Percentiles rank a stretch among this genome's conserved stretches.
phyloP scores from a whole-genome alignment of 257 asterid genomes.

The Verbascum thapsus region DNA sequence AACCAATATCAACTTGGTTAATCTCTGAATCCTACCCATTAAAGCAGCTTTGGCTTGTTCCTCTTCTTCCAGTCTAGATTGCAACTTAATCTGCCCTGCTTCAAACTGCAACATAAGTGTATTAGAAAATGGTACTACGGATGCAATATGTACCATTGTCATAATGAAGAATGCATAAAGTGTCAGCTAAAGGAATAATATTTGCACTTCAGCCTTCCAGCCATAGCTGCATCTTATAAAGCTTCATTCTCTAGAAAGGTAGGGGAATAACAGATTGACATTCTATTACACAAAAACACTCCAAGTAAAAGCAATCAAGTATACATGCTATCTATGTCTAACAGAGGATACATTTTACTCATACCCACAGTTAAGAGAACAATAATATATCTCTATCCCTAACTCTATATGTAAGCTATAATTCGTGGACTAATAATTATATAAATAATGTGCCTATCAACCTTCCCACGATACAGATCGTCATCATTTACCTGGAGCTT shows the following conservation, averaged over 20 bases:
- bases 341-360: conserved; percentile 10
- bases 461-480: conserved; percentile 2
- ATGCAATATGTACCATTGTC: conserved; percentile 18
- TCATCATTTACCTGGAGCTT: conserved; percentile 64
- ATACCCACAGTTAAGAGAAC: conserved; percentile 4
- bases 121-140: conserved; percentile 22
- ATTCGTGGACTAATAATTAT: neutral
- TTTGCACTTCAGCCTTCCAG: conserved; percentile 6
- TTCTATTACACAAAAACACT: conserved; percentile 5
- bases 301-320: conserved; percentile 3
- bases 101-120: conserved; percentile 59
- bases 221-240: neutral
- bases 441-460: conserved; percentile 12
- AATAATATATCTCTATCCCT: conserved; percentile 1
- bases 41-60: conserved; percentile 90
- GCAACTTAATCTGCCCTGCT: conserved; percentile 83
- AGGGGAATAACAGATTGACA: neutral
- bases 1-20: conserved; percentile 81
- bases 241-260: conserved; percentile 10
- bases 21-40: conserved; percentile 88
- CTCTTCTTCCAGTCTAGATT: conserved; percentile 87
- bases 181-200: conserved; percentile 8
- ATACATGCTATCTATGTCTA: conserved; percentile 10
- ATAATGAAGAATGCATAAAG: conserved; percentile 12
- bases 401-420: neutral